Evolutionary conservation across 345 rosid species (phyloP).

Genomic region (Salix brachista): DNA sequence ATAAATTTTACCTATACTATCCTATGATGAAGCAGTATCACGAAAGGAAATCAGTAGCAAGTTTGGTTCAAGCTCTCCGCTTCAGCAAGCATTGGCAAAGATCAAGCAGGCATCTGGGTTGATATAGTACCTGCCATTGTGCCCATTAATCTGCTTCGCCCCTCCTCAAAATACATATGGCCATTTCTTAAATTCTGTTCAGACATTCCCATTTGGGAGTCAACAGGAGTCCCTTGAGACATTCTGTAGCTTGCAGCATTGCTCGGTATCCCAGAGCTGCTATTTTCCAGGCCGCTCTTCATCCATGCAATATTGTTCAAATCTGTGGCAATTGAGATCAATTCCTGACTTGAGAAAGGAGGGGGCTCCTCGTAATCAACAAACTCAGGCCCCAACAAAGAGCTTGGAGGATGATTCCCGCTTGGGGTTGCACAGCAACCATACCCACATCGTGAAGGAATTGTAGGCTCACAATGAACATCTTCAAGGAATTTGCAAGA

Average conservation of each 20-base stretch:
- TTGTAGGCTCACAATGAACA: slow-evolving; percentile 41
- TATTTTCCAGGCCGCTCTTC: slow-evolving; percentile 61
- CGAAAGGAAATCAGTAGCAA: background rate
- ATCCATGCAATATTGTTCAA: slow-evolving; percentile 88
- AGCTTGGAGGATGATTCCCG: slow-evolving; percentile 26
- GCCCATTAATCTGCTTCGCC: slow-evolving; percentile 42
- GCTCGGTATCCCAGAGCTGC: slow-evolving; percentile 18
- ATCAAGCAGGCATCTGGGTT: slow-evolving; percentile 38
- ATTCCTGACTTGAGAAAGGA: slow-evolving; percentile 52
- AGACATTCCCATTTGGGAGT: slow-evolving; percentile 34
- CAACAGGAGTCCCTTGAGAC: slow-evolving; percentile 21
- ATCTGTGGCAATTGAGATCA: slow-evolving; percentile 75
- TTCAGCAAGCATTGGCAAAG: slow-evolving; percentile 48
- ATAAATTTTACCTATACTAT: slow-evolving; percentile 3
- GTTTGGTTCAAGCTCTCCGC: slow-evolving; percentile 41
- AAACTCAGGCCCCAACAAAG: slow-evolving; percentile 78
- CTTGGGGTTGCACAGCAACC: slow-evolving; percentile 53
- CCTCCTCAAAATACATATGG: slow-evolving; percentile 35
- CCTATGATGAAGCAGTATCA: background rate
- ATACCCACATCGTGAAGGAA: slow-evolving; percentile 65
- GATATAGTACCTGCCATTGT: slow-evolving; percentile 33
- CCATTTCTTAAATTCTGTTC: slow-evolving; percentile 38
- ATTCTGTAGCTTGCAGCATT: slow-evolving; percentile 14
- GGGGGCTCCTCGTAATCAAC: slow-evolving; percentile 68
- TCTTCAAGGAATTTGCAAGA: slow-evolving; percentile 52